A percentile compares a stretch with the other conserved stretches of the same genome.
Conservation (phyloP, 1,139 yeast genomes). For the Candida glucosophila region DNA sequence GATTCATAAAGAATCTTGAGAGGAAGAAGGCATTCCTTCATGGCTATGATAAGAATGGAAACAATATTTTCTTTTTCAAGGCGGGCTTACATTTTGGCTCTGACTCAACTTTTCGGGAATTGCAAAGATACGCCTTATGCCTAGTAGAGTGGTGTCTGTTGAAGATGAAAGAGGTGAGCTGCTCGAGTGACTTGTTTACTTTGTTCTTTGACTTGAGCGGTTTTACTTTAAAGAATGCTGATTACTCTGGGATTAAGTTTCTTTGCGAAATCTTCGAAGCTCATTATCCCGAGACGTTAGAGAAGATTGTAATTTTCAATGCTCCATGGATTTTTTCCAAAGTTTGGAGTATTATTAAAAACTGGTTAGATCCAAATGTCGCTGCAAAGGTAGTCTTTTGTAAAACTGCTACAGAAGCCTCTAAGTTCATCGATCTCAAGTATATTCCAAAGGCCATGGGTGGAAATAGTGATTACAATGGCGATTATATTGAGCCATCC, state of each 20-base stretch:
- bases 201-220: slow-evolving; percentile 40
- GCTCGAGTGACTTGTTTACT: slow-evolving; percentile 28
- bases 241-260: slow-evolving; percentile 34
- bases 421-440: slow-evolving; percentile 21
- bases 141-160: slow-evolving; percentile 35
- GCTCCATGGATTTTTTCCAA: slow-evolving; percentile 46
- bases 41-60: slow-evolving; percentile 30
- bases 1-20: slow-evolving; percentile 29
- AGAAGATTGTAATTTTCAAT: slow-evolving; percentile 29
- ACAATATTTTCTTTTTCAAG: slow-evolving; percentile 32
- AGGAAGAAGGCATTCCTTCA: slow-evolving; percentile 31
- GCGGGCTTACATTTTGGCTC: slow-evolving; percentile 34
- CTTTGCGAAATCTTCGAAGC: slow-evolving; percentile 40
- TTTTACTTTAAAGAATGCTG: slow-evolving; percentile 38
- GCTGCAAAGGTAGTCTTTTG: slow-evolving; percentile 38
- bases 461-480: slow-evolving; percentile 23
- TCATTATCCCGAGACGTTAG: slow-evolving; percentile 41
- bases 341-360: slow-evolving; percentile 38
- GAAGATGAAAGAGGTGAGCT: slow-evolving; percentile 26
- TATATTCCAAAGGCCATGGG: slow-evolving; percentile 34
- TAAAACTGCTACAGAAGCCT: slow-evolving; percentile 27
- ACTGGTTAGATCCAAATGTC: slow-evolving; percentile 40
- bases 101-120: slow-evolving; percentile 30
- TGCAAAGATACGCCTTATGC: slow-evolving; percentile 30
- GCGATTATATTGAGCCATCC: slow-evolving; percentile 22